Base-by-base conservation (phyloP, 768 basidiomycete genomes). In the Fomitopsis pulvina region DNA sequence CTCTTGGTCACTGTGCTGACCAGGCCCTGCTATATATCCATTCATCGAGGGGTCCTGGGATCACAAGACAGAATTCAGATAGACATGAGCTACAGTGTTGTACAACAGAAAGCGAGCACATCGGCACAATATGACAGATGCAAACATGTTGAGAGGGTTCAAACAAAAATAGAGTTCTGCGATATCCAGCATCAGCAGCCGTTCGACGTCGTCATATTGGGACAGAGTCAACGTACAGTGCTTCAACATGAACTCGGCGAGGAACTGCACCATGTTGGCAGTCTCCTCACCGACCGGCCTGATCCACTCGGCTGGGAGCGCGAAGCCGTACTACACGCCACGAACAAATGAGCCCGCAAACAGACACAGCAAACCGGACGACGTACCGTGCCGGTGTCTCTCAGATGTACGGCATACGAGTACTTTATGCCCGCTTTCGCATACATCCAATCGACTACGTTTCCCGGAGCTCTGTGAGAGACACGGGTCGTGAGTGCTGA, bases 281-380 rank as follows among this genome's bases (percentile, higher is more conserved):
- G 82, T 81, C 67, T 93, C 91, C 65, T 88, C 85, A 1, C 87
- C 89, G 2, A 87, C 82, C 0, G 89, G 85, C 6, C 84, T 70
- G 54, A 93, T 91, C 77, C 79, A 81, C 43, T 69, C 68, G 0
- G 80, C 67, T 0, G 90, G 90, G 2, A 92, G 68, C 6, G 84
- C 67, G 68, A 89, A 92, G 3, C 88, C 88, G 57, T 86, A 88
- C 85, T 87, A 56, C 24, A 21, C n/a, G n/a, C n/a, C n/a, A n/a
- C n/a, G n/a, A n/a, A n/a, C n/a, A n/a, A n/a, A 22, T 47, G 32
- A 47, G n/a, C 18, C 12, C n/a, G 41, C 11, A 22, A 22, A 43
- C 12, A 8, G 29, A 20, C 38, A 20, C 40, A 27, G 52, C 16
- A 43, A 27, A 30, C 28, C 1, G 7, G 41, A 18, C 30, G 2